Evolutionary conservation across 2,329 filamentous ascomycete genomes (phyloP).

Genomic region (Pseudopyricularia javanii): DNA sequence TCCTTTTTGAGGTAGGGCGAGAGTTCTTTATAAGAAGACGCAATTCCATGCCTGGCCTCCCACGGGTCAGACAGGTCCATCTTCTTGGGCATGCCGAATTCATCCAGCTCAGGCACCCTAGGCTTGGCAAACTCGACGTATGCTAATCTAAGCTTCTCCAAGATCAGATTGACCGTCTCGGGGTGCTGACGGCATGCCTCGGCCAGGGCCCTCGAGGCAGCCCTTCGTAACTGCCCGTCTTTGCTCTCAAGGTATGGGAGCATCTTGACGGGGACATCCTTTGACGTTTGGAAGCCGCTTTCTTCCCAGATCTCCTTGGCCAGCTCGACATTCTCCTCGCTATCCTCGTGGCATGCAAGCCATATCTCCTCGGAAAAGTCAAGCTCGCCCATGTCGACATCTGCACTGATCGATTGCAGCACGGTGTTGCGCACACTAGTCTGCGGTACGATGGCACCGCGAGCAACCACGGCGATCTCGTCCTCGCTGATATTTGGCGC

Average conservation of each 20-base stretch:
- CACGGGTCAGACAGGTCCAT: slow-evolving; percentile 79
- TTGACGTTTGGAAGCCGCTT: slow-evolving; percentile 61
- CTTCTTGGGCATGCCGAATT: slow-evolving; percentile 90
- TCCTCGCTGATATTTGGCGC: slow-evolving; percentile 63
- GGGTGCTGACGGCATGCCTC: slow-evolving; percentile 46
- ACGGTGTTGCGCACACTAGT: slow-evolving; percentile 70
- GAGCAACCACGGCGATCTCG: slow-evolving; percentile 67
- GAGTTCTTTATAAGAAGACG: slow-evolving; percentile 74
- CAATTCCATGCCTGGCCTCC: slow-evolving; percentile 84
- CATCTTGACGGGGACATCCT: slow-evolving; percentile 53
- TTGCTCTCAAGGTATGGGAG: slow-evolving; percentile 68
- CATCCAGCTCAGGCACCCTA: slow-evolving; percentile 71
- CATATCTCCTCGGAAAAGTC: slow-evolving; percentile 84
- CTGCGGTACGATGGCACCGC: slow-evolving; percentile 69
- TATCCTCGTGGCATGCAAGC: slow-evolving; percentile 85
- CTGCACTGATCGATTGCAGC: slow-evolving; percentile 78
- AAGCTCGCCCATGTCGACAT: slow-evolving; percentile 82
- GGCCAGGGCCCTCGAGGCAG: slow-evolving; percentile 70
- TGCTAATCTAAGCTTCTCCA: slow-evolving; percentile 53
- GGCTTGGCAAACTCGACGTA: slow-evolving; percentile 77
- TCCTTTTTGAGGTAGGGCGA: slow-evolving; percentile 54
- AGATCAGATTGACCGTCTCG: slow-evolving; percentile 29
- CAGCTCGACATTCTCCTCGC: slow-evolving; percentile 73
- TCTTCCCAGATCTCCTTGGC: slow-evolving; percentile 92
- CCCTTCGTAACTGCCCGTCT: slow-evolving; percentile 71